Percentiles rank a stretch among this genome's conserved stretches.
phyloP scores from a whole-genome alignment of 1,139 yeast species.

The Nakaseomyces kungkrabaensis region DNA sequence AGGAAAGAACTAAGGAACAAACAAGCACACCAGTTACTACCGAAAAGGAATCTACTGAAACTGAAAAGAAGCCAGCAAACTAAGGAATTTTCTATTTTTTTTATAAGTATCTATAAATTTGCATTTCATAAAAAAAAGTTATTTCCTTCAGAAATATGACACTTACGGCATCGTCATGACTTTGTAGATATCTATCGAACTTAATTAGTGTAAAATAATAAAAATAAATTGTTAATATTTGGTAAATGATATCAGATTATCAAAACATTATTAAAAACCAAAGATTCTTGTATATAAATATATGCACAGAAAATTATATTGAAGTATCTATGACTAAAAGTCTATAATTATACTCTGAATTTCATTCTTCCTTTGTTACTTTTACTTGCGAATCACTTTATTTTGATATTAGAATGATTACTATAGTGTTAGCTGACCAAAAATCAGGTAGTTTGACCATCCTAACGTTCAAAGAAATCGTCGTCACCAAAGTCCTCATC shows the following conservation, averaged over 20 bases:
- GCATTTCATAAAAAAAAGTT: not conserved
- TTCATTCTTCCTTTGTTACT: too few species aligned
- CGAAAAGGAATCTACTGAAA: constrained; percentile 13
- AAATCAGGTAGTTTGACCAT: not conserved
- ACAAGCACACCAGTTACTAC: constrained; percentile 1
- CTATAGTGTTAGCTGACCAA: not conserved
- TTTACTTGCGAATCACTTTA: too few species aligned
- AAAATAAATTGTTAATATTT: too few species aligned
- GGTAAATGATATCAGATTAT: too few species aligned
- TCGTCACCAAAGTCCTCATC: constrained; percentile 31
- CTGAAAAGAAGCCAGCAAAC: not conserved
- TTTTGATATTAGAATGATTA: not conserved
- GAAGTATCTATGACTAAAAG: not conserved
- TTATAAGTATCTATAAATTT: not conserved
- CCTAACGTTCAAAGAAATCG: constrained; percentile 35
- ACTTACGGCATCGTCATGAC: not conserved
- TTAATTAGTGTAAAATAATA: not conserved
- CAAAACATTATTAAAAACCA: not conserved
- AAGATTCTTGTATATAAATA: not conserved
- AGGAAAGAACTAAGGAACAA: constrained; percentile 16
- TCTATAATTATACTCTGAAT: not conserved
- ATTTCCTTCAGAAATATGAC: not conserved
- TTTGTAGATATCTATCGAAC: not conserved
- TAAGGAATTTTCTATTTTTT: not conserved
- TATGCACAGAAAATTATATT: not conserved